Evolutionary conservation across 768 basidiomycete species (phyloP), one percentile per base, ranked within the genome.

Genomic region (Suillus bovinus): DNA sequence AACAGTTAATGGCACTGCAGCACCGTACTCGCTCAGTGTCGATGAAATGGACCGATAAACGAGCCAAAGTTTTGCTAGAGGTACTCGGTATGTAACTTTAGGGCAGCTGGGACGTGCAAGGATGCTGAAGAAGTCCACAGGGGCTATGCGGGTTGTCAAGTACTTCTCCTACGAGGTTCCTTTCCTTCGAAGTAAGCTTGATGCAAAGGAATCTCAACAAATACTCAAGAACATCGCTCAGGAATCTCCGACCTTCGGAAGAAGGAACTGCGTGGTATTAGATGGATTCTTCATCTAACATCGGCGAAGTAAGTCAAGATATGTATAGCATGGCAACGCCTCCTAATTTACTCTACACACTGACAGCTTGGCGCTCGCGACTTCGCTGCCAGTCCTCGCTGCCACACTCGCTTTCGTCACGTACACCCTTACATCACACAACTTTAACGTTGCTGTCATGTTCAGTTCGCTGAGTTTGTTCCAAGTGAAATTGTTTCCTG

Each of bases 131-230:
- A 61, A 24, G 20, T 34, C 41, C 42, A 38, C 58, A 82, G 84
- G 82, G 54, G 82, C 81, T 2, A 89, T 90, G 87, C 81, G 86
- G 5, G 81, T 89, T n/a, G 85, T 91, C 59, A 90, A 90, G 71
- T 89, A 86, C 67, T 91, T 91, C 70, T 86, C 84, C 31, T 90
- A 89, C 64, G 90, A 91, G 73, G 66, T 79, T 1, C 86, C 89
- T 0, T 90, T 89, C 73, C 72, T 89, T 49, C 79, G 84, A 64
- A 79, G 89, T 88, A 63, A 71, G 81, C 74, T 5, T 46, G 22
- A 27, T 56, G 27, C 58, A 14, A 41, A 60, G 61, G 22, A 29
- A 33, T 29, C 29, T 64, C 46, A 13, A 14, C 53, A 5, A 6
- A 65, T 24, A 47, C 52, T 42, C 34, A 36, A 42, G 8, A n/a